These are phyloP conservation scores for Quercus berberidifolia DNA, from an alignment of 306 rosid species.

Conservation along the genomic window DNA sequence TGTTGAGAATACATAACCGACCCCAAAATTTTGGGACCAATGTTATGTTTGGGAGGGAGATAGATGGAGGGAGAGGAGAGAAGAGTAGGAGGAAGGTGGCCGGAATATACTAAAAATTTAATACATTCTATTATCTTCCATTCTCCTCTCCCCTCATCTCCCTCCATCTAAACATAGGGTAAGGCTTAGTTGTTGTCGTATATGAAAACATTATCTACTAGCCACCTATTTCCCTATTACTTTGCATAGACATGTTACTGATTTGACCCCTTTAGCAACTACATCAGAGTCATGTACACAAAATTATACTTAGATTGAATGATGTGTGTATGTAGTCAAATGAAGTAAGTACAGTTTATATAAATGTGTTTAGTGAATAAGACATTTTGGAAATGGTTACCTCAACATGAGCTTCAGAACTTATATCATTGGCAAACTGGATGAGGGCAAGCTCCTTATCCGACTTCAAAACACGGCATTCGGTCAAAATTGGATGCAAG, in stretches of 20 bases:
- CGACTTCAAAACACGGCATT: conserved; percentile 85
- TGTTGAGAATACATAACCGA: no score
- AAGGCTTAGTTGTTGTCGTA: no score
- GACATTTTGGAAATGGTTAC: conserved; percentile 32
- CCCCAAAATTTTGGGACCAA: no score
- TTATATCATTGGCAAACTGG: conserved; percentile 88
- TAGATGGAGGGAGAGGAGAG: no score
- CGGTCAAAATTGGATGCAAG: conserved; percentile 85
- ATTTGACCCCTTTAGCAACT: background rate
- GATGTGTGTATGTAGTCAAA: background rate
- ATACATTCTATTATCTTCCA: no score
- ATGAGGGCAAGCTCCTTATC: conserved; percentile 77
- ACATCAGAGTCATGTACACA: background rate
- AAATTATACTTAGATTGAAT: no score
- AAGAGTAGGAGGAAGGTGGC: no score
- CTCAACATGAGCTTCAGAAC: conserved; percentile 93
- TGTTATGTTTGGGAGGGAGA: no score
- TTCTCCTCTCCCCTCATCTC: no score
- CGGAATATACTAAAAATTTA: no score
- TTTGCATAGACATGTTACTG: background rate
- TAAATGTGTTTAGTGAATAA: background rate
- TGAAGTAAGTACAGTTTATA: background rate
- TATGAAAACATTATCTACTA: background rate
- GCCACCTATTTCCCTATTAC: background rate
- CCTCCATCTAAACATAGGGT: no score